phyloP scores from a whole-genome alignment of 2,329 filamentous ascomycete genomes.

The Phyllosticta paracitricarpa region DNA sequence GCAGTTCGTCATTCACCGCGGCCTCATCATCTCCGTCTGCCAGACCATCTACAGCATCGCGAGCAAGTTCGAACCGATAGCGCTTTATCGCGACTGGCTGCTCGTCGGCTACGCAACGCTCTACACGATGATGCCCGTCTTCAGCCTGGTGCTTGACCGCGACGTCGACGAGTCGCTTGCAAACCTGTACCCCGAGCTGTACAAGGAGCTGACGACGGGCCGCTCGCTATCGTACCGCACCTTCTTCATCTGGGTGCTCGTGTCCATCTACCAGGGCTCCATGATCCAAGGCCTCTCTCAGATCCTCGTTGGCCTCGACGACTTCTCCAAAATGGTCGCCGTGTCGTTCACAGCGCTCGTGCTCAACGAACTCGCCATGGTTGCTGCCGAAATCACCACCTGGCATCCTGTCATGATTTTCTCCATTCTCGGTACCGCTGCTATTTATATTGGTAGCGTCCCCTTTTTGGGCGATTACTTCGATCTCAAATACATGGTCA shows the following conservation, averaged over 20 bases:
- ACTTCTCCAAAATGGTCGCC: conserved; percentile 58
- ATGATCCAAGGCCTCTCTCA: conserved; percentile 94
- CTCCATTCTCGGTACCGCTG: conserved; percentile 69
- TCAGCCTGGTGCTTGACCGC: conserved; percentile 86
- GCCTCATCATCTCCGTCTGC: conserved; percentile 87
- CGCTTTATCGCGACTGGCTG: conserved; percentile 92
- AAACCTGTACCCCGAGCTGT: conserved; percentile 91
- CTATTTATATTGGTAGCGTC: conserved; percentile 70
- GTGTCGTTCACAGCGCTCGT: conserved; percentile 89
- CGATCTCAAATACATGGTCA: conserved; percentile 70
- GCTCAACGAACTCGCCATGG: conserved; percentile 93
- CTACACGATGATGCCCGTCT: conserved; percentile 87
- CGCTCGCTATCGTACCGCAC: conserved; percentile 82
- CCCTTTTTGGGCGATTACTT: conserved; percentile 88
- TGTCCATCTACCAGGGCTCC: conserved; percentile 89
- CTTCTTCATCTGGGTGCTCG: conserved; percentile 93
- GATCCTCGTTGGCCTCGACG: conserved; percentile 63
- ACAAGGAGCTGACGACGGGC: conserved; percentile 90
- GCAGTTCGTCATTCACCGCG: conserved; percentile 96
- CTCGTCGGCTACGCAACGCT: conserved; percentile 93
- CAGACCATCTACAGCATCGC: conserved; percentile 98
- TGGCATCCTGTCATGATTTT: conserved; percentile 93
- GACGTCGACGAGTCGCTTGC: conserved; percentile 92
- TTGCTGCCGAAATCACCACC: conserved; percentile 89
- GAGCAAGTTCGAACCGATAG: conserved; percentile 83